A percentile compares a stretch with the other conserved stretches of the same genome.
Conservation (phyloP, 2,329 filamentous ascomycete genomes). For the Cordyceps cateniannulata region DNA sequence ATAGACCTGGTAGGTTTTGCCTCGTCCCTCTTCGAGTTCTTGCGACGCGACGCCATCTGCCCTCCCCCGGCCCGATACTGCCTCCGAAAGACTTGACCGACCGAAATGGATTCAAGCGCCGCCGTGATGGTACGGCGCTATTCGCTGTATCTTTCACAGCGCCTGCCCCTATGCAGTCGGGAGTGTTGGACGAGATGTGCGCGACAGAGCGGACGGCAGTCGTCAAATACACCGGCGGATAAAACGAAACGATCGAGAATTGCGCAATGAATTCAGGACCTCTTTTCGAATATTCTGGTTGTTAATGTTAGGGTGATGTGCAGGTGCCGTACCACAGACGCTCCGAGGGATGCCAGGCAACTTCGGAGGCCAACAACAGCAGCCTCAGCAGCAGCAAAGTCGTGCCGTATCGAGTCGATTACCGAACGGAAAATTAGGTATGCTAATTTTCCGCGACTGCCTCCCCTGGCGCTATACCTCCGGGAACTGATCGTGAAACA, state of each 20-base stretch:
- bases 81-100: not conserved
- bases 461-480: not conserved
- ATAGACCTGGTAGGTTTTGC: constrained; percentile 51
- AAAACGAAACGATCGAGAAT: not conserved
- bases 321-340: constrained; percentile 55
- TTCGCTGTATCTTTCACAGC: not conserved
- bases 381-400: constrained; percentile 28
- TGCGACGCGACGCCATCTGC: not conserved
- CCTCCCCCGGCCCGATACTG: not conserved
- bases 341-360: constrained; percentile 55
- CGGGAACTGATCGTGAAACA: constrained; percentile 14
- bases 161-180: not conserved
- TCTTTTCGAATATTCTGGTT: not conserved
- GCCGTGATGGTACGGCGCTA: not conserved
- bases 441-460: constrained; percentile 10
- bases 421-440: constrained; percentile 62
- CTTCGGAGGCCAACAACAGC: constrained; percentile 52
- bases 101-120: not conserved
- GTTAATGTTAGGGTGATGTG: constrained; percentile 14
- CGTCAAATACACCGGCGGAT: not conserved
- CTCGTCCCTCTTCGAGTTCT: constrained; percentile 13
- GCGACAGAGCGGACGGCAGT: not conserved
- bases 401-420: constrained; percentile 52
- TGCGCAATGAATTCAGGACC: not conserved
- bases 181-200: not conserved